Evolutionary conservation across 768 basidiomycete genomes (phyloP), one percentile per base, ranked within the genome.

Genomic region (Pholiota conissans): DNA sequence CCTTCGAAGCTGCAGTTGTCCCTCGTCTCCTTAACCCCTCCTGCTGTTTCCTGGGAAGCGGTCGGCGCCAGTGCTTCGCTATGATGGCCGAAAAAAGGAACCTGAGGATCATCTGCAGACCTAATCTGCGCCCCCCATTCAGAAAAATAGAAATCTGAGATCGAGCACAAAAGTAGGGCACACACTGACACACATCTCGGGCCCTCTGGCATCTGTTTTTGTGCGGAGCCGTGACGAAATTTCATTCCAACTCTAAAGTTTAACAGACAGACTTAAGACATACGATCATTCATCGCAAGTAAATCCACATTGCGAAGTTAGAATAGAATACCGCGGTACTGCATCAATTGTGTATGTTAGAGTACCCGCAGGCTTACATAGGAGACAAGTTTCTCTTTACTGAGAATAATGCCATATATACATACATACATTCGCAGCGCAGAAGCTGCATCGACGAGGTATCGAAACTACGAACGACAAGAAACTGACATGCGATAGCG

Each of bases 181-280:
- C n/a, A 39, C 42, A 9, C 20, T 18, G 18, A 24, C 22, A 45
- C 28, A 50, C 3, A 50, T 50, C 49, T 50, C 49, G 49, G 49
- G 10, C 30, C 30, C 14, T 50, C 29, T 50, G 29, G 14, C 11
- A 14, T 45, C n/a, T 45, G 22, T 24, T 22, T 45, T 45, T 45
- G n/a, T 7, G 42, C 20, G 42, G 22, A 22, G 22, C 42, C 18
- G 42, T 45, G 42, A 45, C 42, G 42, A 13, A 45, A 45, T 45
- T 45, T 45, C 22, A 22, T 52, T 35, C 24, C 26, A 52, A 52
- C 51, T 52, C 51, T 52, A 52, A 52, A 52, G 51, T 35, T 18
- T 52, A 52, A 52, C 16, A 24, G 51, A 40, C 18, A 35, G 37
- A 5, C 9, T 20, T 5, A 27, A 35, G 20, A n/a, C n/a, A n/a